A percentile compares a stretch with the other conserved stretches of the same genome.
phyloP scores from a whole-genome alignment of 1,284 basidiomycete genomes.

The Apiotrichum laibachii region DNA sequence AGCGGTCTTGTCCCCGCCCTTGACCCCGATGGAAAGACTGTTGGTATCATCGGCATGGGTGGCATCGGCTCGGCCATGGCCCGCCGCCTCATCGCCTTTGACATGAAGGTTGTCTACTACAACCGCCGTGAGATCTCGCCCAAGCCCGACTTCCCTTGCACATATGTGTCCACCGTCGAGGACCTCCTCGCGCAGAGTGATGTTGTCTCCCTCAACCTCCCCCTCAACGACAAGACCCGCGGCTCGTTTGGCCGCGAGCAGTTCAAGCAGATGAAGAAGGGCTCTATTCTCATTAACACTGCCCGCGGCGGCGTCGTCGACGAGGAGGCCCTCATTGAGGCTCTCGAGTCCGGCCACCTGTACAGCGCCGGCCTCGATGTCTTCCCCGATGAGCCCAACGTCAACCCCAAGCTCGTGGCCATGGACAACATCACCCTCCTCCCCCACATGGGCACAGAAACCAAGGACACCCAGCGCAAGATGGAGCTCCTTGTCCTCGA shows the following conservation, averaged over 20 bases:
- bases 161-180: conserved; percentile 68
- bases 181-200: conserved; percentile 73
- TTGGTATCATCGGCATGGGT: conserved; percentile 85
- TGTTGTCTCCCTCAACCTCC: conserved; percentile 61
- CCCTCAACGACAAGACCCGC: conserved; percentile 65
- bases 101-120: conserved; percentile 80
- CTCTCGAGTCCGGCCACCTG: conserved; percentile 79
- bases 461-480: conserved; percentile 70
- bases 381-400: conserved; percentile 79
- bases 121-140: conserved; percentile 61
- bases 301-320: conserved; percentile 86
- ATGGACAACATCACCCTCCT: conserved; percentile 79
- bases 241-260: conserved; percentile 72
- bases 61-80: conserved; percentile 67
- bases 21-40: conserved; percentile 72
- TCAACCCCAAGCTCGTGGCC: conserved; percentile 73
- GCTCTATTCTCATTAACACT: conserved; percentile 80
- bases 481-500: conserved; percentile 46
- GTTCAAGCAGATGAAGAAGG: conserved; percentile 76
- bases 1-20: conserved; percentile 58
- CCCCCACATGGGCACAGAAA: conserved; percentile 89
- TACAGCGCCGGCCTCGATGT: conserved; percentile 83
- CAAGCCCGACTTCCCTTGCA: conserved; percentile 66
- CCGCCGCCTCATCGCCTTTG: conserved; percentile 50
- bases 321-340: conserved; percentile 76